Percentiles rank a stretch among this genome's conserved stretches.
These are phyloP conservation scores for Trametes cubensis DNA, from an alignment of 768 basidiomycete genomes.

Conservation along the genomic window DNA sequence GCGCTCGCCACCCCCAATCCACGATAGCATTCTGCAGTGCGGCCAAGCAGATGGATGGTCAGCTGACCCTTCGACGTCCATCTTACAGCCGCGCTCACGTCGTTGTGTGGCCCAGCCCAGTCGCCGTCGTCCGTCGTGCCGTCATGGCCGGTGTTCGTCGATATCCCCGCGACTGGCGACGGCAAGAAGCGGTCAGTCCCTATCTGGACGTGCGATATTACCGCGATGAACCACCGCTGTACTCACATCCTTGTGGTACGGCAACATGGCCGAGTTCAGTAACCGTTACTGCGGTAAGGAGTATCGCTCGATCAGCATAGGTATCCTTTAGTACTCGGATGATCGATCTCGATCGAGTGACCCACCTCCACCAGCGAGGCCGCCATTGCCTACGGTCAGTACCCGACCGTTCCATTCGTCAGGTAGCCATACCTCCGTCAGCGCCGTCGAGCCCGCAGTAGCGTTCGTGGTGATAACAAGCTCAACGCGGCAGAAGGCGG, in stretches of 20 bases:
- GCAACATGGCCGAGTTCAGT: slow-evolving; percentile 30
- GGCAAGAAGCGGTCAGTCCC: not conserved
- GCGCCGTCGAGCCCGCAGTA: slow-evolving; percentile 26
- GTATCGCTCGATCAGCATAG: not conserved
- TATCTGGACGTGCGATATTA: not conserved
- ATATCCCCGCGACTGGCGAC: slow-evolving; percentile 29
- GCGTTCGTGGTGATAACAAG: slow-evolving; percentile 30
- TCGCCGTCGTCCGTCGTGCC: slow-evolving; percentile 17
- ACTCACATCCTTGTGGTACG: slow-evolving; percentile 31
- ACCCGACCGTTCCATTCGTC: slow-evolving; percentile 35
- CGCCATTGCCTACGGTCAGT: slow-evolving; percentile 35
- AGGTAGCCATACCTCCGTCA: slow-evolving; percentile 37
- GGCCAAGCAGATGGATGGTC: not conserved
- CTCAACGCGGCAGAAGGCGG: slow-evolving; percentile 32
- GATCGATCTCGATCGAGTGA: not conserved
- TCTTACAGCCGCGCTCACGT: slow-evolving; percentile 17
- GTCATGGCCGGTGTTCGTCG: slow-evolving; percentile 31
- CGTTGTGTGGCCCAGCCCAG: slow-evolving; percentile 31
- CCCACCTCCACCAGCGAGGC: slow-evolving; percentile 33
- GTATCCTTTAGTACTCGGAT: too few relatives aligned
- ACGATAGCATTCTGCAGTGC: slow-evolving; percentile 31
- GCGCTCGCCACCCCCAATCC: slow-evolving; percentile 34
- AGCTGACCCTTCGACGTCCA: slow-evolving; percentile 2
- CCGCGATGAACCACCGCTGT: not conserved
- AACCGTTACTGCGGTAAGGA: slow-evolving; percentile 23